These are phyloP conservation scores for Puccinia hordei DNA, from an alignment of 1,284 basidiomycete genomes.

Conservation along the genomic window DNA sequence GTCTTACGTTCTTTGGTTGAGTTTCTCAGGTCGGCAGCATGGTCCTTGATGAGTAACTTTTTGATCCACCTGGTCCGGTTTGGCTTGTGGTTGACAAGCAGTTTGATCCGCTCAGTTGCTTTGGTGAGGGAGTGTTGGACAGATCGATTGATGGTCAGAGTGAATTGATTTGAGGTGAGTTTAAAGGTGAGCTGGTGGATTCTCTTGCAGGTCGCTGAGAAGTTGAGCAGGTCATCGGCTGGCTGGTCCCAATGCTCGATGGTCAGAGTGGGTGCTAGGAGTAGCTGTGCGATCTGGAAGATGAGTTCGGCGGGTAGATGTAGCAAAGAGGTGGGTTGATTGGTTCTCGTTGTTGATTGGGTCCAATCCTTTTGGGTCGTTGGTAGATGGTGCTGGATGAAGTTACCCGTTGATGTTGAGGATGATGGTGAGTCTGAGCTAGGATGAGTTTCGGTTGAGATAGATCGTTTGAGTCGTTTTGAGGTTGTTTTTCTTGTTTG, in stretches of 20 bases:
- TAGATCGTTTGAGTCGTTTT: no score
- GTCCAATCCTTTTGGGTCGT: no score
- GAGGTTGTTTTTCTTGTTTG: no score
- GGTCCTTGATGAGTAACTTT: background rate
- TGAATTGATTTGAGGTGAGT: background rate
- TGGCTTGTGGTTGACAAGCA: background rate
- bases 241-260: constrained; percentile 3
- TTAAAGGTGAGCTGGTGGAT: background rate
- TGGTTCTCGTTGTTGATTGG: no score
- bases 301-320: constrained; percentile 1
- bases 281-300: constrained; percentile 1
- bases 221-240: constrained; percentile 13
- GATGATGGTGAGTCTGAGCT: no score
- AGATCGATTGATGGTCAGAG: background rate
- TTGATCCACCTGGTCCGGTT: background rate
- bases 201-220: background rate
- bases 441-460: no score
- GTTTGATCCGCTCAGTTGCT: background rate
- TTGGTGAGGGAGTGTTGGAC: background rate
- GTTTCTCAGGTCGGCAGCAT: background rate
- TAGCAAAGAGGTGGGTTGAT: background rate
- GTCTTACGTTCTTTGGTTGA: background rate
- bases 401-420: no score
- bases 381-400: no score
- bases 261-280: background rate